These are phyloP conservation scores for Limonium bicolor DNA, from an alignment of 148 eudicot genomes.

Conservation along the genomic window DNA sequence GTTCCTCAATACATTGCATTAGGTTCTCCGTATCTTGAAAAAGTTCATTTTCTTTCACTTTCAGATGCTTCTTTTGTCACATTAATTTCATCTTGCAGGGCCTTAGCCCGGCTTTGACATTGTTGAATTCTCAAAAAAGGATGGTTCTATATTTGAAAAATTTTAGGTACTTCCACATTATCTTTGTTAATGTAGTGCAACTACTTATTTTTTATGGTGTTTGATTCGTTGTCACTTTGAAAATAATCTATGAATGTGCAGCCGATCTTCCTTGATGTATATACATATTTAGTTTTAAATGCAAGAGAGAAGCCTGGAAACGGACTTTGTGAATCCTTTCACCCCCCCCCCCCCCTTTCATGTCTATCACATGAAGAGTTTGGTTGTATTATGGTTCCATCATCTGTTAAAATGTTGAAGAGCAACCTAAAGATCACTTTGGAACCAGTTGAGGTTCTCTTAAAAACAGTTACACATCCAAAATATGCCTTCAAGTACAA, in stretches of 20 bases:
- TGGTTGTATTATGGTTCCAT: slow-evolving; percentile 50
- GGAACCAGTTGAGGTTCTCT: slow-evolving; percentile 62
- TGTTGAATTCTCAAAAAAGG: slow-evolving; percentile 43
- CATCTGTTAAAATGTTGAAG: slow-evolving; percentile 87
- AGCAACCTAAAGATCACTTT: slow-evolving; percentile 90
- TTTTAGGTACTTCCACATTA: slow-evolving; percentile 35
- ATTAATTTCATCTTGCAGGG: slow-evolving; percentile 36
- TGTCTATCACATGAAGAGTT: slow-evolving; percentile 77
- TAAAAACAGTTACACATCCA: slow-evolving; percentile 50
- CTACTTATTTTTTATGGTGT: background rate
- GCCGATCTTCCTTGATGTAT: slow-evolving; percentile 69
- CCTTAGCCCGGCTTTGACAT: slow-evolving; percentile 43
- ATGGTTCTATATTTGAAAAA: slow-evolving; percentile 31
- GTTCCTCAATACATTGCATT: slow-evolving; percentile 57
- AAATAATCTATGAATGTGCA: slow-evolving; percentile 19
- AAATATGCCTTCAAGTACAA: no score
- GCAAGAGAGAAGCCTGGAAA: slow-evolving; percentile 63
- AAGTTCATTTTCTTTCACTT: slow-evolving; percentile 76
- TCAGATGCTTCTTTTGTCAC: slow-evolving; percentile 29
- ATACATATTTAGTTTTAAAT: slow-evolving; percentile 61
- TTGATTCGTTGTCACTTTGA: slow-evolving; percentile 1
- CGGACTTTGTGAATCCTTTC: slow-evolving; percentile 69
- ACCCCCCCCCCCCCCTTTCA: slow-evolving; percentile 47
- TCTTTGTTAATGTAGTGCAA: background rate
- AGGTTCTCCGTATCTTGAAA: slow-evolving; percentile 84